Evolutionary conservation across 371 early-diverging fungal genomes (phyloP), one percentile per base, ranked within the genome.

Genomic region (Smittium culicis): DNA sequence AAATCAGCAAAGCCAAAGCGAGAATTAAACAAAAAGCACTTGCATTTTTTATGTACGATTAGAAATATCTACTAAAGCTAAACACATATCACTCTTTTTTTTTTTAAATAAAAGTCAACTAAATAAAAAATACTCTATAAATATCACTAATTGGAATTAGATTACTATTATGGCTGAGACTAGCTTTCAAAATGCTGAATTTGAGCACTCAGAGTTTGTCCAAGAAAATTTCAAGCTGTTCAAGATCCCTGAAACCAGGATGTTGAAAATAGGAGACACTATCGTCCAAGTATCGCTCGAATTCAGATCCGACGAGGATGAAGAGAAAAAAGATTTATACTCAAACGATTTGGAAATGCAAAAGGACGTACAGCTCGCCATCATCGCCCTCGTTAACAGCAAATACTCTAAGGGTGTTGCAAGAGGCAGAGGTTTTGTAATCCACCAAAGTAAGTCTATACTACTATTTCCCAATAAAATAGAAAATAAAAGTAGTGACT

Each of bases 301-400:
- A 35, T 63, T 34, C 35, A 63, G 35, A 63, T 34, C 63, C 29
- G 63, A 63, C 32, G 35, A 32, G 32, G 63, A 63, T 35, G 63
- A 63, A 33, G 34, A 63, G 32, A n/a, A 33, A 5, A 27, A 31
- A 33, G 35, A 63, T 32, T 27, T 32, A 27, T 63, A 63, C 32
- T 11, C n/a, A 33, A 32, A n/a, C 14, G 34, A 63, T n/a, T 14
- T 34, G 2, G 31, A 32, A 32, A n/a, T 63, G 33, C 63, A 63
- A 63, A 63, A 32, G 63, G 63, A 63, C 32, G 63, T 63, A 2
- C 63, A 63, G 63, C 34, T 63, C 2, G 63, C 63, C 31, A 33
- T 63, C 5, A 33, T 63, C 20, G 63, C 31, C 5, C 33, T 63
- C 29, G n/a, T 63, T 30, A 63, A 63, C 32, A 32, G 63, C 35